A percentile compares a stretch with the other conserved stretches of the same genome.
Conservation (phyloP, 2,329 filamentous ascomycete genomes). For the Biscogniauxia sp. region DNA sequence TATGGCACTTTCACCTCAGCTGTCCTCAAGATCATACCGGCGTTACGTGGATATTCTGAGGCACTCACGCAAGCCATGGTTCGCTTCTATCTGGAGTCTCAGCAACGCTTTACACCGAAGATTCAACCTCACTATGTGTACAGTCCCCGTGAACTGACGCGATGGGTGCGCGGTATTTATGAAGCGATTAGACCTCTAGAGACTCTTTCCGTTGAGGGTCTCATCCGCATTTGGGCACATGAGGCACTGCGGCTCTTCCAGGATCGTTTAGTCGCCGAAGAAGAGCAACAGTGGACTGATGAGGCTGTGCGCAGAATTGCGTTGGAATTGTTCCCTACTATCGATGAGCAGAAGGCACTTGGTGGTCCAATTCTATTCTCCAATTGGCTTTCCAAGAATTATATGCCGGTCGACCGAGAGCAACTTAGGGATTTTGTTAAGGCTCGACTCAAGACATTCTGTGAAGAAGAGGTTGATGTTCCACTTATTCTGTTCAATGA, state of each 20-base stretch:
- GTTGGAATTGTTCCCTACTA: constrained; percentile 88
- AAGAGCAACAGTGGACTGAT: constrained; percentile 93
- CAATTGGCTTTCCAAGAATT: constrained; percentile 99
- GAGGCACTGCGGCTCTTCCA: constrained; percentile 96
- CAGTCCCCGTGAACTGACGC: constrained; percentile 94
- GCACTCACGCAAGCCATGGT: constrained; percentile 97
- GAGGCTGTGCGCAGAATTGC: constrained; percentile 84
- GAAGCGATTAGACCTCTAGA: constrained; percentile 94
- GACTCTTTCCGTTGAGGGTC: constrained; percentile 79
- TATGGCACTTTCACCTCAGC: constrained; percentile 98
- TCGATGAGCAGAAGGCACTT: constrained; percentile 85
- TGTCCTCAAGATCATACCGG: constrained; percentile 92
- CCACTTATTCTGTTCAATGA: constrained; percentile 99
- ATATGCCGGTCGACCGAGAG: constrained; percentile 93
- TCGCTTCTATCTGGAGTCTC: constrained; percentile 90
- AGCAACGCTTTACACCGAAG: constrained; percentile 89
- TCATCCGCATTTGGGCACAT: constrained; percentile 97
- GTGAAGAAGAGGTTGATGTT: constrained; percentile 98
- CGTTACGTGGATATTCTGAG: constrained; percentile 92
- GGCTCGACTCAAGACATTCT: constrained; percentile 95
- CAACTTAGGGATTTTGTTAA: constrained; percentile 96
- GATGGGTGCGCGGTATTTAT: constrained; percentile 97
- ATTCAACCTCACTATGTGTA: constrained; percentile 99
- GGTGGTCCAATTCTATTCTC: constrained; percentile 95
- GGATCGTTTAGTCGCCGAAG: constrained; percentile 90